A percentile compares a stretch with the other conserved stretches of the same genome.
Conservation (phyloP, 148 eudicot species). For the Vaccinium darrowii region DNA sequence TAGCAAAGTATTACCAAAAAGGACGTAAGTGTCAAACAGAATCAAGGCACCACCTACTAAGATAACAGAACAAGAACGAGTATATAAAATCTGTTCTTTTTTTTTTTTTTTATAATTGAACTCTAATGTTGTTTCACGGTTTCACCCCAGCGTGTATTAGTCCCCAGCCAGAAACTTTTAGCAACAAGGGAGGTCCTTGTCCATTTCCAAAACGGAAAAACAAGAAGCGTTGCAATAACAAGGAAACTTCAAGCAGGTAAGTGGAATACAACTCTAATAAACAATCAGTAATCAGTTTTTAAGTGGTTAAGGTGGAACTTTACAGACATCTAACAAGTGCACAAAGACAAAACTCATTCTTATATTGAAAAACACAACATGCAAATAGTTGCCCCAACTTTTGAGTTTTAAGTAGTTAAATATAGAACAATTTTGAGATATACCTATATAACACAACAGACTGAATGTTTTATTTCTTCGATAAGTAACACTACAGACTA, state of each 20-base stretch:
- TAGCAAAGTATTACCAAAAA: background rate
- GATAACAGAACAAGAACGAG: background rate
- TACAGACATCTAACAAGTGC: background rate
- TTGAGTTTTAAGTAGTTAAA: background rate
- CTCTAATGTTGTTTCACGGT: background rate
- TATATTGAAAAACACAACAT: background rate
- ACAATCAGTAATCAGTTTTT: background rate
- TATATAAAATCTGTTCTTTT: background rate
- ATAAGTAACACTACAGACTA: too few species aligned
- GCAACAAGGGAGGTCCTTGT: background rate
- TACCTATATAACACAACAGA: background rate
- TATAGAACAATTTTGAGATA: too few species aligned
- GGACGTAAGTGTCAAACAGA: background rate
- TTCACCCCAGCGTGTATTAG: background rate
- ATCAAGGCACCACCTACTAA: background rate
- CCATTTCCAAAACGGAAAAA: background rate
- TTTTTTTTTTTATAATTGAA: background rate
- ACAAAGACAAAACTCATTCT: background rate
- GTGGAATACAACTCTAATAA: background rate
- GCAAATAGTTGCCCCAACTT: background rate
- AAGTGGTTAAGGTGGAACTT: background rate
- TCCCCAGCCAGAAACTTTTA: background rate
- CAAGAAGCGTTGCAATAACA: background rate
- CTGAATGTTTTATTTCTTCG: too few species aligned
- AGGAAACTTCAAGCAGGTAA: background rate